Conservation (phyloP, 805 yeast species). For the Candida namnaoensis region DNA sequence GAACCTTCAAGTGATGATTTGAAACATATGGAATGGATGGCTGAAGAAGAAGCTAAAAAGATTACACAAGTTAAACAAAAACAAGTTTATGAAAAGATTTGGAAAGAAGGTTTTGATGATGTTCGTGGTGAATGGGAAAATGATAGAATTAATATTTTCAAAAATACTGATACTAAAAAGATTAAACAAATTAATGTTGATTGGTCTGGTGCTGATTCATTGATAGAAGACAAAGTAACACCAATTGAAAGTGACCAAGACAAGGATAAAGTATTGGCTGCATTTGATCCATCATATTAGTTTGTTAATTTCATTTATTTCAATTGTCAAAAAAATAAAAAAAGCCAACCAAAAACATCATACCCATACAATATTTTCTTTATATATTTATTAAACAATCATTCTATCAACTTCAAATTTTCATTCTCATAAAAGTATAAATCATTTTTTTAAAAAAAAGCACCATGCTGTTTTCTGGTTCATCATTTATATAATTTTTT, state of each 20-base stretch:
- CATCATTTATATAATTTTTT: too few relatives aligned
- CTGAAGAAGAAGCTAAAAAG: conserved; percentile 65
- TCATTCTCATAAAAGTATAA: too few relatives aligned
- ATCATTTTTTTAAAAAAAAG: too few relatives aligned
- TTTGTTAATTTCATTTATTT: too few relatives aligned
- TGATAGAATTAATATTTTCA: conserved; percentile 65
- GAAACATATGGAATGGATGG: conserved; percentile 87
- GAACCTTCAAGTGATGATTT: conserved; percentile 94
- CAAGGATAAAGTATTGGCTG: conserved; percentile 20
- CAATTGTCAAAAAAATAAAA: background rate
- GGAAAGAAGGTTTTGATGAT: conserved; percentile 76
- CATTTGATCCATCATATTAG: conserved; percentile 17
- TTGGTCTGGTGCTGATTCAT: conserved; percentile 56
- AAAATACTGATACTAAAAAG: conserved; percentile 61
- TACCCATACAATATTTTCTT: too few relatives aligned
- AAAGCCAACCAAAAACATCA: background rate
- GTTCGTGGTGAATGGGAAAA: conserved; percentile 65
- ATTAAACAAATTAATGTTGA: conserved; percentile 48
- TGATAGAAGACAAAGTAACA: conserved; percentile 9
- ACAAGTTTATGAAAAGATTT: conserved; percentile 59
- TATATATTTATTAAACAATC: too few relatives aligned
- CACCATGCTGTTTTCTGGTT: too few relatives aligned
- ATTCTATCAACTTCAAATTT: too few relatives aligned
- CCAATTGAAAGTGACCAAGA: conserved; percentile 6
- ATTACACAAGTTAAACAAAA: conserved; percentile 54